Base-by-base conservation (phyloP, 768 basidiomycete genomes). In the Termitomyces sp. region DNA sequence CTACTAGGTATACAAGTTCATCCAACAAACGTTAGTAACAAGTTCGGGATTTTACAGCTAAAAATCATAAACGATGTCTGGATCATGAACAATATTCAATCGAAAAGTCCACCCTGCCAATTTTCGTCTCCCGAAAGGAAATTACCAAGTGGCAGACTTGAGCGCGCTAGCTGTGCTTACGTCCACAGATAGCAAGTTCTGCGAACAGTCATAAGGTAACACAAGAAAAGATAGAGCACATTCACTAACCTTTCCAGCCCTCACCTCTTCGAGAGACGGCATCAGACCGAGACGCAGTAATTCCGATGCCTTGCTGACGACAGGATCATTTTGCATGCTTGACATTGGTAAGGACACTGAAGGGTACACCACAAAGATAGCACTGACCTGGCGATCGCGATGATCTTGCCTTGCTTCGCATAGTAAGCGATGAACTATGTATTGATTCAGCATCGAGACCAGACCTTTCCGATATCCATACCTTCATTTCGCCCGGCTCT, bases 281-380 rank as follows among this genome's bases (percentile, higher is more conserved):
- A 95, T 95, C 62, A 88, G 75, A 13, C 84, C 87, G 37, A 94
- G 71, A 48, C 90, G 79, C 62, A 95, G 70, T 32, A 97, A 75
- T 71, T 95, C 91, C 9, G 88, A 85, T 2, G 87, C 83, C 72
- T 89, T 88, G 56, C 82, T 79, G 32, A 93, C 89, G 33, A 91
- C 80, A 1, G 92, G 92, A 65, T 93, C 92, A 56, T 83, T 83
- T 69, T 87, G 86, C 89, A 93, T 93, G 64, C 87, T 88, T 50
- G 5, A 39, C 50, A 36, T 32, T 36, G 44, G 33, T 45, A 13
- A 44, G 40, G 58, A 48, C 5, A 58, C 9, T 26, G 9, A 18
- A 37, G 16, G 2, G 42, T 33, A 14, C 32, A 42, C 16, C 14
- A 43, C 10, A 18, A 20, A 22, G 24, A 40, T 33, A 14, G 39